Conservation (phyloP, 352 stramenopile species). For the Blastocystis sp. region DNA sequence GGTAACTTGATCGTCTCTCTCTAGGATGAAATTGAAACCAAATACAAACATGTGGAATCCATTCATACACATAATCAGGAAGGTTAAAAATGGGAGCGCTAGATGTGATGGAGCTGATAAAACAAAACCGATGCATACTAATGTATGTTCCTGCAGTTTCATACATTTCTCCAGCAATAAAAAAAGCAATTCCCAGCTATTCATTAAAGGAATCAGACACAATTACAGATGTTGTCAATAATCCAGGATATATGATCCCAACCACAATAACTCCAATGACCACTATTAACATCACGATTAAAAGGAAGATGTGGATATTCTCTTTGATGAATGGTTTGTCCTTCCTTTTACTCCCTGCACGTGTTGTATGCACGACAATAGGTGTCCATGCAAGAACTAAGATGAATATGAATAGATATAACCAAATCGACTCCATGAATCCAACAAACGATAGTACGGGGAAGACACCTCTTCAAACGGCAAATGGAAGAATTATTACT, state of each 20-base stretch:
- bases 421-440: not conserved
- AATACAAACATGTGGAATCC: slow-evolving; percentile 4
- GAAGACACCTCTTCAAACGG: too few species aligned
- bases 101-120: not conserved
- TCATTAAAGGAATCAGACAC: not conserved
- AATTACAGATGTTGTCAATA: not conserved
- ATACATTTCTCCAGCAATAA: not conserved
- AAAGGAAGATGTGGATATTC: not conserved
- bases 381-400: not conserved
- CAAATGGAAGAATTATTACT: too few species aligned
- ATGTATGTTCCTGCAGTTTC: not conserved
- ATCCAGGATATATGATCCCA: not conserved
- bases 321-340: not conserved
- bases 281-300: not conserved
- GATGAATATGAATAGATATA: not conserved
- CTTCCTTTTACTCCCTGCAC: not conserved
- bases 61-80: not conserved
- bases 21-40: not conserved
- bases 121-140: not conserved
- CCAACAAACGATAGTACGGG: too few species aligned
- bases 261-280: not conserved
- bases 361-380: not conserved
- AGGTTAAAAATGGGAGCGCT: not conserved
- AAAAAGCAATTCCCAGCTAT: not conserved
- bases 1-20: not conserved